Evolutionary conservation across 139 green algal genomes (phyloP), one percentile per base, ranked within the genome.

Genomic region (Marvania coccoides): DNA sequence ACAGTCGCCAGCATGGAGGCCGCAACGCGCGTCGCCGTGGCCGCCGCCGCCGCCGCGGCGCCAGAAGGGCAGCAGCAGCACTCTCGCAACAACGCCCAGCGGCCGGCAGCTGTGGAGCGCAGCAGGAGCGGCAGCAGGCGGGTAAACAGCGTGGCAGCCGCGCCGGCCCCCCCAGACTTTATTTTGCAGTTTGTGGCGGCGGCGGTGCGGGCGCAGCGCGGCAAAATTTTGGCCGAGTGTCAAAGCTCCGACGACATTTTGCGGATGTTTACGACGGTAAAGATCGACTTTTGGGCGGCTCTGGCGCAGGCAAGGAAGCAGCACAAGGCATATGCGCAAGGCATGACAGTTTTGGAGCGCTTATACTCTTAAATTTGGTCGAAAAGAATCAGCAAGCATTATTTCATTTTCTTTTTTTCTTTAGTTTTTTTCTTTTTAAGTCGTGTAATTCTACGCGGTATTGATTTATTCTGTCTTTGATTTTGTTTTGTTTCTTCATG

Each of bases 101-200:
- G 28, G 19, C 36, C 23, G 39, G 40, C 33, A 33, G 37, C 48
- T 35, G 51, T 67, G 12, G 9, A n/a, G 26, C 35, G 26, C 62
- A 6, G 26, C 62, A 29, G 42, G 40, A 8, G 6, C 15, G 26
- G 6, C 23, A 10, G 42, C 15, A 65, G 23, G 58, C 37, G 36
- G 10, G n/a, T n/a, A n/a, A n/a, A n/a, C n/a, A n/a, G n/a, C n/a
- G n/a, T n/a, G n/a, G n/a, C n/a, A n/a, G n/a, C n/a, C n/a, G n/a
- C n/a, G n/a, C n/a, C 29, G 23, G 6, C 61, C 19, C 51, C 38
- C 38, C 63, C 70, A 24, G 69, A 79, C 55, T 73, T 91, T 64
- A 78, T 90, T 53, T 42, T 78, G 36, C 85, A 82, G 63, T 83
- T 89, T 67, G 69, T 90, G 14, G 85, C 85, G 4, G 75, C 82